Base-by-base conservation (phyloP, 2,329 filamentous ascomycete genomes). In the Trichothecium roseum region DNA sequence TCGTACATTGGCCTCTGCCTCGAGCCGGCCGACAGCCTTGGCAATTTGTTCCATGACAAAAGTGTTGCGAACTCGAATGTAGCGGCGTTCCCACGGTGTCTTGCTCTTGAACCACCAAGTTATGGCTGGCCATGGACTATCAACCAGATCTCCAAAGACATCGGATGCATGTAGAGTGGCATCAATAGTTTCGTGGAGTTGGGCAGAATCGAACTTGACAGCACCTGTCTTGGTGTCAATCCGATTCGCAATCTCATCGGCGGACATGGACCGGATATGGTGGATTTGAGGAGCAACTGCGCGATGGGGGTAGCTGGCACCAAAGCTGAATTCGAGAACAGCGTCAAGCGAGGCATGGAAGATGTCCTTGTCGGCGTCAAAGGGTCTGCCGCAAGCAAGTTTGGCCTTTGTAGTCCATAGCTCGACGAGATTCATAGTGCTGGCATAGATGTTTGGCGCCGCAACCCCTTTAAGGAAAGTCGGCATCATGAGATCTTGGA, bases 401-500 rank as follows among this genome's bases (percentile, higher is more conserved):
- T 42, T 32, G 8, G 41, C 45, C 40, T 64, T 64, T 28, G 46
- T 28, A 13, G 46, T 36, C 59, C 59, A 63, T 8, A 64, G 26
- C 8, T 48, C 37, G 20, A 63, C 46, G 13, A 64, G 40, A 14
- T 46, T 46, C 17, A 39, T 34, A 9, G 49, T 45, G n/a, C 45
- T 48, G n/a, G 45, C 40, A 40, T 62, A 58, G 2, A 63, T 43
- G 14, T 53, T 47, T 0, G 59, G 59, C 0, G 49, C 58, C 4
- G 41, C 45, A 3, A 61, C 49, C 14, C 47, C 38, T 30, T 45
- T 46, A 12, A 64, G 44, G 36, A 63, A 64, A 0, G 37, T 40
- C 1, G 54, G 56, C 5, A 55, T 45, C 57, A 64, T 62, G 24
- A 63, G 44, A 35, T 62, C 53, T 35, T 58, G 56, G 26, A 63